Conservation (phyloP, 352 stramenopile species). For the Phytophthora gonapodyides region DNA sequence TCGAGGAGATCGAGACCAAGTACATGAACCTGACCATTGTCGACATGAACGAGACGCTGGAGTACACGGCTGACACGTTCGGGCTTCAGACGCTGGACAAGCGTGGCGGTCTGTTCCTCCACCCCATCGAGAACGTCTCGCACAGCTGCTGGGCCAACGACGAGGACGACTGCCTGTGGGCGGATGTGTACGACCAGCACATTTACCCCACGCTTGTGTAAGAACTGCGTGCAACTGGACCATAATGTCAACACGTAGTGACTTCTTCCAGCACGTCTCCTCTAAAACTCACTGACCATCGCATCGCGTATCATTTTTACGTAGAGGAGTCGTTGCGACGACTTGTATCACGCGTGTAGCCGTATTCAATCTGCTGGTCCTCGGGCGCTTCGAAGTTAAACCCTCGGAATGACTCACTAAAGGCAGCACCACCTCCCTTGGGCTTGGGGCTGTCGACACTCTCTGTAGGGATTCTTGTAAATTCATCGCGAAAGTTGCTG, state of each 20-base stretch:
- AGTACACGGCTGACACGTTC: constrained; percentile 45
- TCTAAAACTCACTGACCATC: no score
- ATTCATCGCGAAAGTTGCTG: constrained; percentile 88
- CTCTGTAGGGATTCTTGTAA: constrained; percentile 67
- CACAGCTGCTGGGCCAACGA: constrained; percentile 46
- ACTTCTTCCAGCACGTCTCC: neutral
- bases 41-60: constrained; percentile 32
- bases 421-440: constrained; percentile 18
- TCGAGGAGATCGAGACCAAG: constrained; percentile 31
- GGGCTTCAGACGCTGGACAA: constrained; percentile 41
- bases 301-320: no score
- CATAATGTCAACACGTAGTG: neutral
- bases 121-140: constrained; percentile 25
- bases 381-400: constrained; percentile 86
- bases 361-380: constrained; percentile 58
- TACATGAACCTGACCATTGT: constrained; percentile 42
- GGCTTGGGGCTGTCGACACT: constrained; percentile 37
- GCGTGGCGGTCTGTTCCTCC: constrained; percentile 38
- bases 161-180: constrained; percentile 41
- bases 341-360: constrained; percentile 49
- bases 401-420: constrained; percentile 76
- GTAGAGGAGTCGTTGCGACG: constrained; percentile 1
- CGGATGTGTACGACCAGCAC: constrained; percentile 43
- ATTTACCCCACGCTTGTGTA: constrained; percentile 39
- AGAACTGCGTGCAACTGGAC: constrained; percentile 4